phyloP scores from a whole-genome alignment of 106 monocot species.

The Acorus calamus region DNA sequence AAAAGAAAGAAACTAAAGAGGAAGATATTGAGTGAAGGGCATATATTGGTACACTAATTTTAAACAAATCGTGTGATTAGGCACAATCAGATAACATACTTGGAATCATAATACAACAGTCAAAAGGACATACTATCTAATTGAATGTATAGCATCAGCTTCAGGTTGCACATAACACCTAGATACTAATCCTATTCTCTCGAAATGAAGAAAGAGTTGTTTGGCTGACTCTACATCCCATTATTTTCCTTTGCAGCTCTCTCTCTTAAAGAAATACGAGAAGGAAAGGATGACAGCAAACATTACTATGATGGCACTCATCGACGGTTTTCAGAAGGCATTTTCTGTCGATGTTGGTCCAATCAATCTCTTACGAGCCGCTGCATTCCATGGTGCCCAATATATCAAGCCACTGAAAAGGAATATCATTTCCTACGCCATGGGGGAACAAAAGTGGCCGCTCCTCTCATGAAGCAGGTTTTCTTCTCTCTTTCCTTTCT shows the following conservation, averaged over 20 bases:
- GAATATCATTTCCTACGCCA: slow-evolving; percentile 85
- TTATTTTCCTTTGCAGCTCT: slow-evolving; percentile 32
- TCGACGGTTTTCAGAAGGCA: slow-evolving; percentile 88
- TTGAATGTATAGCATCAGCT: too few species aligned
- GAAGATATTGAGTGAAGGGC: too few species aligned
- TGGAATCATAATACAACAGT: too few species aligned
- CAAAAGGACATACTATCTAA: too few species aligned
- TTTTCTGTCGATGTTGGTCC: slow-evolving; percentile 81
- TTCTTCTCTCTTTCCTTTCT: too few species aligned
- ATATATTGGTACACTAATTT: too few species aligned
- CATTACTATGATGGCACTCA: slow-evolving; percentile 78
- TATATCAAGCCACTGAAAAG: slow-evolving; percentile 72
- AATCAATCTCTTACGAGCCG: slow-evolving; percentile 74
- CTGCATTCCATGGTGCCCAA: slow-evolving; percentile 88
- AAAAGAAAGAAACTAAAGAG: too few species aligned
- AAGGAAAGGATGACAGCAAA: slow-evolving; percentile 77
- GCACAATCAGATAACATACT: too few species aligned
- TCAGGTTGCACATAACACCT: too few species aligned
- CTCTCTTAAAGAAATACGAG: slow-evolving; percentile 83
- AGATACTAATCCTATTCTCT: too few species aligned
- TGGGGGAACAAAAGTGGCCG: slow-evolving; percentile 75
- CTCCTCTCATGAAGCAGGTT: slow-evolving; percentile 32
- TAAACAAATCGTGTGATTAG: too few species aligned
- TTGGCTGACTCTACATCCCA: background rate
- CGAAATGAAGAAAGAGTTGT: too few species aligned